Evolutionary conservation across 2,329 filamentous ascomycete genomes (phyloP), one percentile per base, ranked within the genome.

Genomic region (Aureobasidium melanogenum): DNA sequence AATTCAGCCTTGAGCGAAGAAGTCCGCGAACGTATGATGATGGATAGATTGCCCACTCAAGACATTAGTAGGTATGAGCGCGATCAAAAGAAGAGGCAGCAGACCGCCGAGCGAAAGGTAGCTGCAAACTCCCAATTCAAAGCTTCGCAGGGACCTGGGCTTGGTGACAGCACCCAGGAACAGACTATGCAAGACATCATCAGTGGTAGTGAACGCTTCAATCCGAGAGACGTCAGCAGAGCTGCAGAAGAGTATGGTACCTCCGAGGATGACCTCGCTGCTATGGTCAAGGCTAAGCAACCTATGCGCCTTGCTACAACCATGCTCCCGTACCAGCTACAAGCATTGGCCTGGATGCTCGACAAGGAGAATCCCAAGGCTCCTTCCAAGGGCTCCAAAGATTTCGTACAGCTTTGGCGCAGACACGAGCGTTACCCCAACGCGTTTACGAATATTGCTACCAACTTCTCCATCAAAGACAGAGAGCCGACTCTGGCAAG

Each of bases 261-360:
- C 67, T 83, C 85, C 39, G 90, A 96, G 73, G 80, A 85, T 1
- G 79, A 86, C 17, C 75, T 96, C 58, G 81, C 83, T 7, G 82
- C 83, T 46, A 84, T 96, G 84, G 87, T 88, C 0, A 83, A 84
- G 78, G 88, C 87, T 2, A 73, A 82, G 4, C 88, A 91, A 66
- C 91, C 91, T 0, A 67, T 76, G 7, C 75, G 78, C 6, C 76
- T 96, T 44, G 76, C 80, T 26, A 88, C 90, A 0, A 76, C 82
- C 41, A 77, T 96, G 52, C 79, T 96, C 62, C 87, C 89, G 1
- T 94, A 95, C 72, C 91, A 96, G 69, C 82, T 84, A 52, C 78
- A 93, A 77, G 91, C 89, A 7, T 76, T 96, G 41, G 84, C 86
- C 17, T 96, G 91, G 91, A 84, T 96, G 82, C 77, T 85, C 19